Base-by-base conservation (phyloP, 768 basidiomycete genomes). In the Amanita molliuscula region DNA sequence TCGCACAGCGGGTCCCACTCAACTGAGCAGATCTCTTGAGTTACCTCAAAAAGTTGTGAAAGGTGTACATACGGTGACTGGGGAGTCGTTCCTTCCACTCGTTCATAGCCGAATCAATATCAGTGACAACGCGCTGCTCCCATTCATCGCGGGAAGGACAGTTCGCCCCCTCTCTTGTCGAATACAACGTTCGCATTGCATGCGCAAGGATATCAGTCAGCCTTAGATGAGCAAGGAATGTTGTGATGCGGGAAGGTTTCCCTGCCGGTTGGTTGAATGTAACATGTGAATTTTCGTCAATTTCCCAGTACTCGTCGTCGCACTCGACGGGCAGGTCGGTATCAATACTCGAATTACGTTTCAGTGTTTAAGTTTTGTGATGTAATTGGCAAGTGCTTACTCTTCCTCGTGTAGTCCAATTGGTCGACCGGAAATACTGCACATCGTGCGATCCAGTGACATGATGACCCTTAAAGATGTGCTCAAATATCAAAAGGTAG, bases 381-480 rank as follows among this genome's bases (percentile, higher is more conserved):
- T 40, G 13, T 18, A 38, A 15, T 18, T 9, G n/a, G 9, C 33
- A 23, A 21, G n/a, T 38, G 65, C 81, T 51, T 54, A 82, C 79
- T 87, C 86, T 62, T 84, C 84, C 41, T 86, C 82, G 44, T 81
- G 78, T 4, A 88, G 71, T 2, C 78, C 76, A 47, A 76, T 72
- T 0, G 84, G 79, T 15, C 88, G 71, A 8, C 88, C 88, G 35
- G 84, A 67, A 40, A 73, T 73, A 4, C 73, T 64, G 35, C 74
- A 73, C 37, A 66, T 52, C 29, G 62, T 36, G 13, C 68, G 56
- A 49, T 73, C 71, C 26, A 62, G 38, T 23, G 55, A 55, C 47
- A 69, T 55, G 6, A 70, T 56, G 44, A 61, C 61, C 67, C 63
- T 65, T 31, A 2, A 28, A 20, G n/a, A 42, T 35, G 5, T n/a